Conservation (phyloP, 805 yeast species). For the Yarrowia phangngaensis region DNA sequence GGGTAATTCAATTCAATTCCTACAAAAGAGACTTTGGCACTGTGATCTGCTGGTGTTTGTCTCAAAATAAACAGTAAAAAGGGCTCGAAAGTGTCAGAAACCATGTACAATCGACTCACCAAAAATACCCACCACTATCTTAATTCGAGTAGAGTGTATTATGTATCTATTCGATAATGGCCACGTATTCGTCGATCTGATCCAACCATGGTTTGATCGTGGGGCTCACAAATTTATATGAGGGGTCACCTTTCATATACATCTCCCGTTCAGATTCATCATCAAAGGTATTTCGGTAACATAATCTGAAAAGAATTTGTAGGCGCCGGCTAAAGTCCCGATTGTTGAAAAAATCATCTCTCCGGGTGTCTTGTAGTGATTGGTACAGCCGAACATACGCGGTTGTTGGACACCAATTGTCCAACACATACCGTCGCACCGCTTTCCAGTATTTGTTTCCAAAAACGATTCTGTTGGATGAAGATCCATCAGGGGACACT, state of each 20-base stretch:
- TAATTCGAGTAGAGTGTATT: too few relatives aligned
- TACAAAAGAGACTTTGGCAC: too few relatives aligned
- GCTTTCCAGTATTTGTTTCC: conserved; percentile 11
- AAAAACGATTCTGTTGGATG: conserved; percentile 13
- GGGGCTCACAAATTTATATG: conserved; percentile 4
- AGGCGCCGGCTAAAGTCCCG: conserved; percentile 6
- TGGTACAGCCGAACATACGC: conserved; percentile 6
- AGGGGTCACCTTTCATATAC: conserved; percentile 15
- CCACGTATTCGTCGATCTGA: conserved; percentile 17
- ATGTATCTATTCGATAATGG: neutral
- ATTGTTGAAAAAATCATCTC: conserved; percentile 11
- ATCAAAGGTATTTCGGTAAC: conserved; percentile 18
- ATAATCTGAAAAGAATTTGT: conserved; percentile 1
- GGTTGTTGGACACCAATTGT: conserved; percentile 17
- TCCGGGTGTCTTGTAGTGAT: conserved; percentile 6
- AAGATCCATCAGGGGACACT: neutral
- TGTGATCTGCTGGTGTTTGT: too few relatives aligned
- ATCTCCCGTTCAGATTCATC: conserved; percentile 15
- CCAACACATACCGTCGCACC: conserved; percentile 12
- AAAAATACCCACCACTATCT: neutral
- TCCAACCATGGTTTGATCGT: conserved; percentile 11
- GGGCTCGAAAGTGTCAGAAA: too few relatives aligned
- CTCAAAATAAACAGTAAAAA: too few relatives aligned
- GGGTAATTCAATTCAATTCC: too few relatives aligned
- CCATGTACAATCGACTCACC: too few relatives aligned